Percentiles rank a stretch among this genome's conserved stretches.
Evolutionary conservation across 2,329 filamentous ascomycete species (phyloP).

Genomic region (Aspergillus sp.): DNA sequence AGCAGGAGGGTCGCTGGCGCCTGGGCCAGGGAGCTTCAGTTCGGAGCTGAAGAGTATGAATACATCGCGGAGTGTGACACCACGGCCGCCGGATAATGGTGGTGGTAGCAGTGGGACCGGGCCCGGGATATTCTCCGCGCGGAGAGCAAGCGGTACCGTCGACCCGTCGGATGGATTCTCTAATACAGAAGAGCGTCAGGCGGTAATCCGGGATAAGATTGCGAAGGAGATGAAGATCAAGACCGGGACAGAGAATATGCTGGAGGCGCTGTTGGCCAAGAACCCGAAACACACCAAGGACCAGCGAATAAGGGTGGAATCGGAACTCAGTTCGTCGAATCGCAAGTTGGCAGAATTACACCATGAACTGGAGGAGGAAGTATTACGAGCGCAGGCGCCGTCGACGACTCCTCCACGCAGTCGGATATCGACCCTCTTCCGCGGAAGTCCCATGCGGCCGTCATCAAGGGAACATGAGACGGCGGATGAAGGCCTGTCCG

Average conservation of each 20-base stretch:
- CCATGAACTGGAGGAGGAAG: slow-evolving; percentile 53
- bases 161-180: slow-evolving; percentile 54
- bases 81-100: slow-evolving; percentile 43
- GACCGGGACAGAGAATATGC: slow-evolving; percentile 92
- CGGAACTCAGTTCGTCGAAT: slow-evolving; percentile 85
- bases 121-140: slow-evolving; percentile 33
- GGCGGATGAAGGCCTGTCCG: slow-evolving; percentile 30
- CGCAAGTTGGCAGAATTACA: slow-evolving; percentile 57
- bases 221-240: slow-evolving; percentile 98
- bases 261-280: slow-evolving; percentile 89
- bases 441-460: slow-evolving; percentile 49
- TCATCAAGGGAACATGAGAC: slow-evolving; percentile 37
- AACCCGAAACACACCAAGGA: slow-evolving; percentile 94
- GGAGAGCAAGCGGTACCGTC: slow-evolving; percentile 36
- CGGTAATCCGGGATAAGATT: slow-evolving; percentile 71
- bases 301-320: slow-evolving; percentile 70
- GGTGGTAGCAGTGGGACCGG: not conserved
- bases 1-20: slow-evolving; percentile 56
- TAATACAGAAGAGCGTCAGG: slow-evolving; percentile 65
- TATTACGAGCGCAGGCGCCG: slow-evolving; percentile 52
- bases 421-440: slow-evolving; percentile 53
- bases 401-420: slow-evolving; percentile 44
- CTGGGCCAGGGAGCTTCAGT: slow-evolving; percentile 78
- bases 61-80: slow-evolving; percentile 56
- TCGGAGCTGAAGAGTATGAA: slow-evolving; percentile 70